Evolutionary conservation across 148 eudicot genomes (phyloP), one percentile per base, ranked within the genome.

Genomic region (Polygonum aviculare): DNA sequence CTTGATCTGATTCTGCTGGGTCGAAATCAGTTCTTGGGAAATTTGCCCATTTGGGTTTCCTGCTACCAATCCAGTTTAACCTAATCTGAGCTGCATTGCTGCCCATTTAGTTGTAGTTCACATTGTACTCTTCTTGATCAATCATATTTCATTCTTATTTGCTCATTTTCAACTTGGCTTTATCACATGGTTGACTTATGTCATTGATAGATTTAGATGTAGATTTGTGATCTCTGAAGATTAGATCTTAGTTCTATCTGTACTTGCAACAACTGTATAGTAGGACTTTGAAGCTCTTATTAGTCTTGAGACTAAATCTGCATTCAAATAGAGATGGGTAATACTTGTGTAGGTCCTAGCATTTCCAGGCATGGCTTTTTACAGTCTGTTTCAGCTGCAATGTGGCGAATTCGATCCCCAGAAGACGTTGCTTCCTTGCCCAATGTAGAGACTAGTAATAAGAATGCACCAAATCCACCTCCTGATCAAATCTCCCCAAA

Each of bases 331-430:
- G 74, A 73, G 79, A 88, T 88, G 91, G 91, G 91, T 21, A 88
- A 88, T 81, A 84, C 85, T 72, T 88, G 91, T 78, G 91, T 88
- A 77, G 91, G 91, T 38, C 91, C 91, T 15, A 81, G 78, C 75
- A 77, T 86, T 80, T 74, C 88, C 0, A 85, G 77, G 80, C 82
- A 82, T 73, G 81, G 86, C 3, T 88, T 88, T 75, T 57, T 88
- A 55, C 89, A 88, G 72, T 80, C 87, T 49, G 89, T 88, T 38
- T 84, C 91, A 8, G 82, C 84, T 51, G 89, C 83, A 26, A 78
- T 88, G 60, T 88, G 91, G 91, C 82, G 87, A 69, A 59, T 55
- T 38, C 86, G 82, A 7, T 57, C 67, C 60, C 77, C 83, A 0
- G 89, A 80, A 33, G 83, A 74, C 39, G 60, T 7, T 3, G 70